A percentile compares a stretch with the other conserved stretches of the same genome.
Evolutionary conservation across 352 stramenopile genomes (phyloP).

Genomic region (Globisporangium acanthophoron): DNA sequence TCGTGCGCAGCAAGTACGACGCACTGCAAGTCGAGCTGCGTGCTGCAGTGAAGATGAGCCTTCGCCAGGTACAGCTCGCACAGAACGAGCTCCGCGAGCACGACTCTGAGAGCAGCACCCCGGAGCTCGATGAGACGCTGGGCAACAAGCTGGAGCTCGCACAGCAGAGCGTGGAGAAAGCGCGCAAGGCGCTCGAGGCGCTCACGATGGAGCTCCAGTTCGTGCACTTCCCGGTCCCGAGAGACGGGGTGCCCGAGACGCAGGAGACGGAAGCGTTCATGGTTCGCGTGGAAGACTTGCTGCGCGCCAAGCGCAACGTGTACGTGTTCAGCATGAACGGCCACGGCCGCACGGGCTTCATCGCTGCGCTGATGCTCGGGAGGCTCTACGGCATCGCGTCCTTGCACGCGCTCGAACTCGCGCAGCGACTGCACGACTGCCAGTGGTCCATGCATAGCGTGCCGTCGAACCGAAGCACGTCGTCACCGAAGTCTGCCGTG

Average conservation of each 20-base stretch:
- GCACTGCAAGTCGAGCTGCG: conserved; percentile 32
- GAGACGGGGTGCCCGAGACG: conserved; percentile 23
- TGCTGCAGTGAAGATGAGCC: conserved; percentile 26
- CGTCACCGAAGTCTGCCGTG: conserved; percentile 41
- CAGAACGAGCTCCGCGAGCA: conserved; percentile 23
- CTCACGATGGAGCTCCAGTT: conserved; percentile 49
- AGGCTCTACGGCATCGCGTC: conserved; percentile 61
- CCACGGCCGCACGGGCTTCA: conserved; percentile 63
- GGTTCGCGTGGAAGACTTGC: conserved; percentile 30
- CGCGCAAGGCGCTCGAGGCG: conserved; percentile 20
- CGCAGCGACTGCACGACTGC: conserved; percentile 65
- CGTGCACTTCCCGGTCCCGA: conserved; percentile 44
- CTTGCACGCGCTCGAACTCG: conserved; percentile 51
- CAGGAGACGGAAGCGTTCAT: conserved; percentile 26
- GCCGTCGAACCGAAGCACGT: conserved; percentile 26
- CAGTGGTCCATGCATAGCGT: conserved; percentile 29
- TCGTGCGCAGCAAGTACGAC: conserved; percentile 43
- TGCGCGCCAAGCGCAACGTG: conserved; percentile 50
- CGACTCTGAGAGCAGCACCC: background rate
- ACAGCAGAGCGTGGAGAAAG: conserved; percentile 38
- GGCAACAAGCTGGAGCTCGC: conserved; percentile 41
- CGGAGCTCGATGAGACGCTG: conserved; percentile 21
- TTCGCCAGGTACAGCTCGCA: conserved; percentile 39
- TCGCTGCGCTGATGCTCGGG: conserved; percentile 60
- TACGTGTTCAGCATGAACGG: conserved; percentile 73